Conservation (phyloP, 2,329 filamentous ascomycete species). For the Teratosphaeria nubilosa region DNA sequence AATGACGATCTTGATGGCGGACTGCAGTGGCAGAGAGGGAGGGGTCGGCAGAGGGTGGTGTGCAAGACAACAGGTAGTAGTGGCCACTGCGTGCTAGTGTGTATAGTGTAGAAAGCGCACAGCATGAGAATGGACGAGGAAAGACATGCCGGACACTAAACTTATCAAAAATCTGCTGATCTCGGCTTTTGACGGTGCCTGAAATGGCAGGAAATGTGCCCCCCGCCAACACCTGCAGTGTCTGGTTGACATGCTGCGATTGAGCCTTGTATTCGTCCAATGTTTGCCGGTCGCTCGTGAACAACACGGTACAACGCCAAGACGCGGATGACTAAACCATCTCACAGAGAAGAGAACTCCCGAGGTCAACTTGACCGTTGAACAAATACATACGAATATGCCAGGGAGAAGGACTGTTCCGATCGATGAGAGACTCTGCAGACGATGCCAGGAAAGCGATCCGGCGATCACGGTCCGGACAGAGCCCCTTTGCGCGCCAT, state of each 20-base stretch:
- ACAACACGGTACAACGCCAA: no score
- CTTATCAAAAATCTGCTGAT: neutral
- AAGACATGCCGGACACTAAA: neutral
- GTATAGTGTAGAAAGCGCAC: neutral
- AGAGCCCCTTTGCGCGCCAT: constrained; percentile 55
- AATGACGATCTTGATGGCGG: neutral
- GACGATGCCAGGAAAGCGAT: constrained; percentile 45
- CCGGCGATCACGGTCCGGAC: constrained; percentile 46
- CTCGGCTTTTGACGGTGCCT: neutral
- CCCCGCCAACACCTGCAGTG: neutral
- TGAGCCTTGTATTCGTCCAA: no score
- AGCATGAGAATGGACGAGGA: neutral
- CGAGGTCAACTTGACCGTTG: neutral
- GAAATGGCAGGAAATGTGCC: neutral
- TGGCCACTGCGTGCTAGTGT: neutral
- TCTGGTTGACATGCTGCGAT: no score
- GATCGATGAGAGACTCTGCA: constrained; percentile 33
- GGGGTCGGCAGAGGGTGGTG: neutral
- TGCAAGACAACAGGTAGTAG: neutral
- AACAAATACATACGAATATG: constrained; percentile 9
- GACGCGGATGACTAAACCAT: neutral
- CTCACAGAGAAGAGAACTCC: neutral
- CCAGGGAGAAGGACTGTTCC: constrained; percentile 11
- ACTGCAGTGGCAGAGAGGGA: neutral
- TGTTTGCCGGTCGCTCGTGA: no score